Evolutionary conservation across 2,329 filamentous ascomycete species (phyloP).

Genomic region (Hypomyces rosellus): DNA sequence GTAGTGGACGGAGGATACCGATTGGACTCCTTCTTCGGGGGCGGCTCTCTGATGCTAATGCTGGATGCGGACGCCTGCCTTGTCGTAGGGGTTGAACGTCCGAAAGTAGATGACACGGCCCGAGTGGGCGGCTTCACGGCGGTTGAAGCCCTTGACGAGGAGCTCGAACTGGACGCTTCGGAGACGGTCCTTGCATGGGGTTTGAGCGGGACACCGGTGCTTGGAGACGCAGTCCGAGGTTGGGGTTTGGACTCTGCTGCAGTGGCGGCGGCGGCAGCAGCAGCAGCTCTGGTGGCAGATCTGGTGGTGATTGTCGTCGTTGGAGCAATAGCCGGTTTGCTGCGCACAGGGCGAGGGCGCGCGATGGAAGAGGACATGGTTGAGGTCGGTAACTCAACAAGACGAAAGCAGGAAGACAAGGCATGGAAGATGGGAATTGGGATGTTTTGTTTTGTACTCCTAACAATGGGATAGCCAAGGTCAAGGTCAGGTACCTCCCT

Average conservation of each 20-base stretch:
- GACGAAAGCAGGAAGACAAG: background rate
- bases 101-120: no score
- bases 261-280: conserved; percentile 3
- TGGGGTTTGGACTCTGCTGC: conserved; percentile 16
- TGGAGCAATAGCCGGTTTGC: background rate
- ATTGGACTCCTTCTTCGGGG: conserved; percentile 18
- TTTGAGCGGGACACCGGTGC: conserved; percentile 39
- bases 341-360: conserved; percentile 44
- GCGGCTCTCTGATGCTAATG: conserved; percentile 19
- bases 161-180: conserved; percentile 17
- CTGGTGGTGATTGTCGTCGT: conserved; percentile 24
- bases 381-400: background rate
- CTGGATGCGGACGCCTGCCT: conserved; percentile 7
- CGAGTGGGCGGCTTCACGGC: conserved; percentile 14
- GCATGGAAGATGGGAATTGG: background rate
- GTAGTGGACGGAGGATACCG: conserved; percentile 31
- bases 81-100: no score
- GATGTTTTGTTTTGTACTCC: background rate
- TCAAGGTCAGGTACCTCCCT: background rate
- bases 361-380: conserved; percentile 19
- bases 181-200: conserved; percentile 31
- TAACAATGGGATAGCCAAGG: no score
- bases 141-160: conserved; percentile 1
- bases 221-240: conserved; percentile 39
- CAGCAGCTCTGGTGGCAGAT: conserved; percentile 10